These are phyloP conservation scores for Blastobotrys parvus DNA, from an alignment of 805 yeast species.

Conservation along the genomic window DNA sequence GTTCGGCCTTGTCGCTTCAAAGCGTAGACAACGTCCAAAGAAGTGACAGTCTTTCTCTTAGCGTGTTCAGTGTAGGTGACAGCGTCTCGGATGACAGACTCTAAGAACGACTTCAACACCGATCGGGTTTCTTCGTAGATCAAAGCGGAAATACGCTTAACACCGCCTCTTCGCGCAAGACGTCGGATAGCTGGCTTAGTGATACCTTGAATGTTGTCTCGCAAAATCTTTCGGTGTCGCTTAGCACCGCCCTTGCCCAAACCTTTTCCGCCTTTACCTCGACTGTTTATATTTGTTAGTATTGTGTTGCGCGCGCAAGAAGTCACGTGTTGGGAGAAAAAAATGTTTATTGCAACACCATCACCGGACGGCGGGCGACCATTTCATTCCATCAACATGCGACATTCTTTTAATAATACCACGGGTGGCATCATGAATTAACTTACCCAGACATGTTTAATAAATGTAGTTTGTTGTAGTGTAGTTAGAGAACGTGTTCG, in stretches of 20 bases:
- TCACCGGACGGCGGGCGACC: not conserved
- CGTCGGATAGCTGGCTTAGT: constrained; percentile 99
- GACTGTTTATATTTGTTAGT: constrained; percentile 72
- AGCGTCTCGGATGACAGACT: constrained; percentile 96
- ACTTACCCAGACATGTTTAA: constrained; percentile 5
- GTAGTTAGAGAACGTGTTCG: not conserved
- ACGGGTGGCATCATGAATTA: not conserved
- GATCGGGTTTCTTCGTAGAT: constrained; percentile 98
- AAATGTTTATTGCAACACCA: no score
- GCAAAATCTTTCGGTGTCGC: constrained; percentile 98
- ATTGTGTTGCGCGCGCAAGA: no score
- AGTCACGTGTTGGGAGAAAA: constrained; percentile 1
- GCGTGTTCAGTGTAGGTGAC: constrained; percentile 99
- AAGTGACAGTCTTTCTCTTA: constrained; percentile 98
- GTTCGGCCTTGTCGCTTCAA: constrained; percentile 99
- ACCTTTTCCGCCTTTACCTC: constrained; percentile 99
- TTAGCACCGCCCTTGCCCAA: constrained; percentile 99
- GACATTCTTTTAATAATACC: not conserved
- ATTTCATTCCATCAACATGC: not conserved
- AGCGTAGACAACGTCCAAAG: constrained; percentile 97
- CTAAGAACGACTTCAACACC: constrained; percentile 90
- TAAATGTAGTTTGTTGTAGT: not conserved
- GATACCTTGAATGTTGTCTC: constrained; percentile 99
- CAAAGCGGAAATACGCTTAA: constrained; percentile 97
- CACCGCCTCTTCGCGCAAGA: constrained; percentile 99